Conservation (phyloP, 1,284 basidiomycete genomes). For the Cryptococcus sp. region DNA sequence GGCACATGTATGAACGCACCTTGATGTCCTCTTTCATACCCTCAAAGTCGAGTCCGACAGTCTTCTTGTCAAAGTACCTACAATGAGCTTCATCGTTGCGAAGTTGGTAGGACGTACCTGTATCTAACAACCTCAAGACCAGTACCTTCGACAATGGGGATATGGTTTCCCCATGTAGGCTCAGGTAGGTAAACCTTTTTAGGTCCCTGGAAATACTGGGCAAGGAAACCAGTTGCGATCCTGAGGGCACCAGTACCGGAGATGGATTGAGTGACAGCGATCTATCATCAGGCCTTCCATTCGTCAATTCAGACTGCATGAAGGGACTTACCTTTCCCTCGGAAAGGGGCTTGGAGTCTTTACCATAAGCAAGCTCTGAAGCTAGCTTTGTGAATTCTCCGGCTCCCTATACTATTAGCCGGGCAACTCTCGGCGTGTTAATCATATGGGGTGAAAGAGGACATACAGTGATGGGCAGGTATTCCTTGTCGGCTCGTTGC, state of each 20-base stretch:
- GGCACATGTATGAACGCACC: conserved; percentile 48
- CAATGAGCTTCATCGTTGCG: not conserved
- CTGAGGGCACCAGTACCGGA: conserved; percentile 96
- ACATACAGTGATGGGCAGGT: conserved; percentile 78
- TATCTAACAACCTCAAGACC: conserved; percentile 91
- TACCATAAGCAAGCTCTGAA: conserved; percentile 85
- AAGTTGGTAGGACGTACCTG: conserved; percentile 21
- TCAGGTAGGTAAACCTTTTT: conserved; percentile 89
- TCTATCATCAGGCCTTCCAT: conserved; percentile 49
- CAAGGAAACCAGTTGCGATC: conserved; percentile 89
- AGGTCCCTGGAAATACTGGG: conserved; percentile 74
- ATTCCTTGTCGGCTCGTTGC: conserved; percentile 86
- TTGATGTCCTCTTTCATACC: conserved; percentile 82
- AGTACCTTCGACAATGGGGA: conserved; percentile 72
- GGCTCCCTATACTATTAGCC: conserved; percentile 51
- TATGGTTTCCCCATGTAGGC: conserved; percentile 98
- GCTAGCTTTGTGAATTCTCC: conserved; percentile 82
- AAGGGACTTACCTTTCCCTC: conserved; percentile 63
- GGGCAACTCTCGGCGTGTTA: not conserved
- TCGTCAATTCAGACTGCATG: not conserved
- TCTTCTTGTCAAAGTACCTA: conserved; percentile 86
- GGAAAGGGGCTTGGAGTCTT: conserved; percentile 69
- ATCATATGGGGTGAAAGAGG: not conserved
- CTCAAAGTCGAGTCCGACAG: conserved; percentile 86
- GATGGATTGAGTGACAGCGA: conserved; percentile 91